Evolutionary conservation across 2,329 filamentous ascomycete genomes (phyloP).

Genomic region (Fusarium pseudoanthophilum): DNA sequence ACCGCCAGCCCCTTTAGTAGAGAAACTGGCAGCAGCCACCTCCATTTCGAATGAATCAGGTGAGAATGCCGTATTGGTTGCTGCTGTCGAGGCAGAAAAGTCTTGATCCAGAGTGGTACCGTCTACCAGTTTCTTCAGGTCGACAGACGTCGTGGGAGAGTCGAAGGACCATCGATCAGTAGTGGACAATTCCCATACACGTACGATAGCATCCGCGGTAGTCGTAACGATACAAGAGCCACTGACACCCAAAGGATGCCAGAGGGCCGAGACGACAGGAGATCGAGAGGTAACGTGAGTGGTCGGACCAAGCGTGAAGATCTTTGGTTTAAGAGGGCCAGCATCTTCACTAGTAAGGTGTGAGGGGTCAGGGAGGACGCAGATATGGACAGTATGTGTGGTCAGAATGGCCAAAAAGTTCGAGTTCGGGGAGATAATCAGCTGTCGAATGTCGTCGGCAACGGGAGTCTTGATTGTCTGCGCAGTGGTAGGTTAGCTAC

Average conservation of each 20-base stretch:
- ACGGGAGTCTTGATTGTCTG: slow-evolving; percentile 82
- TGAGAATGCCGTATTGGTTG: slow-evolving; percentile 84
- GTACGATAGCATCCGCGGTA: slow-evolving; percentile 86
- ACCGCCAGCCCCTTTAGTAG: slow-evolving; percentile 73
- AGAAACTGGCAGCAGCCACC: slow-evolving; percentile 88
- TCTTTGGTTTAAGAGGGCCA: slow-evolving; percentile 79
- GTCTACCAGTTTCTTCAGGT: slow-evolving; percentile 88
- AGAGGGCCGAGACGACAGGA: slow-evolving; percentile 82
- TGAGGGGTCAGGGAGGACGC: slow-evolving; percentile 82
- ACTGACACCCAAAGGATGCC: slow-evolving; percentile 90
- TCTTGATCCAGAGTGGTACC: slow-evolving; percentile 85
- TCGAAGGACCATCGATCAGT: slow-evolving; percentile 89
- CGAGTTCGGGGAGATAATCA: slow-evolving; percentile 83
- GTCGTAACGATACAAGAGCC: slow-evolving; percentile 87
- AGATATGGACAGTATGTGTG: slow-evolving; percentile 87
- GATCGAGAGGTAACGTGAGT: slow-evolving; percentile 90
- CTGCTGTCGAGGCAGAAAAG: slow-evolving; percentile 78
- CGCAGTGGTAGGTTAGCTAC: slow-evolving; percentile 12
- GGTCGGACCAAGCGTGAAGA: slow-evolving; percentile 91
- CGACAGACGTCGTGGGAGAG: slow-evolving; percentile 82
- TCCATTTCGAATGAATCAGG: slow-evolving; percentile 94
- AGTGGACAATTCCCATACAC: slow-evolving; percentile 90
- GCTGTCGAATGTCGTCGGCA: slow-evolving; percentile 84
- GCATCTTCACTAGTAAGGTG: slow-evolving; percentile 77
- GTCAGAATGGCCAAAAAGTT: slow-evolving; percentile 88